phyloP scores from a whole-genome alignment of 1,284 basidiomycete genomes.

The Trametes hirsuta region DNA sequence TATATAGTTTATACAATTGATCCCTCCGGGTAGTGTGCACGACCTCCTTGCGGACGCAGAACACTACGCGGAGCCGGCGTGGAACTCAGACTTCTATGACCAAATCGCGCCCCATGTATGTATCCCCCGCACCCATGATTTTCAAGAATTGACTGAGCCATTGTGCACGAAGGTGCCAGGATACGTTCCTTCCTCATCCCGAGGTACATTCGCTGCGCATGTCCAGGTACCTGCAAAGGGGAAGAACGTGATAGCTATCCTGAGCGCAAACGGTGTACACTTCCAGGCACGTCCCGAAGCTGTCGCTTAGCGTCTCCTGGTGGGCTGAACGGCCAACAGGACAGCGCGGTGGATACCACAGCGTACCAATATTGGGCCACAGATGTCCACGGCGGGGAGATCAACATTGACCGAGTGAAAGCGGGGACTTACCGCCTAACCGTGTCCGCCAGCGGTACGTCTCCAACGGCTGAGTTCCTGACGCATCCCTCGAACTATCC shows the following conservation, averaged over 20 bases:
- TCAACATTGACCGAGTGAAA: conserved; percentile 31
- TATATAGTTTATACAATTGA: neutral
- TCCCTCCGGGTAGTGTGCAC: conserved; percentile 5
- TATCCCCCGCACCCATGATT: neutral
- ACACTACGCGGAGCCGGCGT: conserved; percentile 29
- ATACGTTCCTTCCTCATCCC: conserved; percentile 15
- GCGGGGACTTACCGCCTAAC: conserved; percentile 36
- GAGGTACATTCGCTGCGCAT: conserved; percentile 22
- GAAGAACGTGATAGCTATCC: conserved; percentile 26
- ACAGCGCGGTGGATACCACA: conserved; percentile 27
- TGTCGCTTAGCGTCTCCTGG: too few species aligned
- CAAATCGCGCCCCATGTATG: conserved; percentile 31
- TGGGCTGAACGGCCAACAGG: conserved; percentile 1
- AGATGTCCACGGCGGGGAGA: conserved; percentile 21
- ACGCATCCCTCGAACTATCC: neutral
- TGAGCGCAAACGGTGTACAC: conserved; percentile 32
- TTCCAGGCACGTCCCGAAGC: conserved; percentile 21
- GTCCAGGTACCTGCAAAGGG: conserved; percentile 27
- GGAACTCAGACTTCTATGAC: conserved; percentile 36
- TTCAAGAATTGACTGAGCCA: too few species aligned
- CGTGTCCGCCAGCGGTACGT: conserved; percentile 29
- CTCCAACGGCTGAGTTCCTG: neutral
- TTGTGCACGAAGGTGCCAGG: conserved; percentile 15
- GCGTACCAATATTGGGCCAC: conserved; percentile 36
- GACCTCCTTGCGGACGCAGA: conserved; percentile 29